Conservation (phyloP, 371 early-diverging fungal genomes). For the Lichtheimia ramosa region DNA sequence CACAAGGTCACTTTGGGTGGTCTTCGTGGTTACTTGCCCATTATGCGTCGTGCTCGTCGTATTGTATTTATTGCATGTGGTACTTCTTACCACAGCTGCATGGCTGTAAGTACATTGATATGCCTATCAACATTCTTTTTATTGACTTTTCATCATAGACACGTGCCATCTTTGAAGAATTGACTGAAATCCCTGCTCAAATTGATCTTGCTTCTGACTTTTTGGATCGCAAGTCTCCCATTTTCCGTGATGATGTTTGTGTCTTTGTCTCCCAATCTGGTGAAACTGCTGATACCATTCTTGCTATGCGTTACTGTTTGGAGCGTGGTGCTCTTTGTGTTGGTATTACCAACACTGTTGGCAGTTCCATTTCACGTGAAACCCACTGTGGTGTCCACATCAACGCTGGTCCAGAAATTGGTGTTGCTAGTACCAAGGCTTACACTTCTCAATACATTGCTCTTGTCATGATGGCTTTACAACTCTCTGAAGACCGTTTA, state of each 20-base stretch:
- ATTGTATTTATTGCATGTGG: slow-evolving; percentile 98
- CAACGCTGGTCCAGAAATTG: slow-evolving; percentile 99
- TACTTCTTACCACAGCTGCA: slow-evolving; percentile 92
- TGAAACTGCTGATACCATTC: slow-evolving; percentile 98
- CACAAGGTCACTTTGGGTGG: slow-evolving; percentile 85
- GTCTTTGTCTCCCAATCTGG: slow-evolving; percentile 99
- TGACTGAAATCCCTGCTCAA: slow-evolving; percentile 92
- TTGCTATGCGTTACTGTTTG: slow-evolving; percentile 95
- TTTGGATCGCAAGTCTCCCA: slow-evolving; percentile 91
- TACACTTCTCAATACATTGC: slow-evolving; percentile 98
- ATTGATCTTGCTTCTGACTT: slow-evolving; percentile 96
- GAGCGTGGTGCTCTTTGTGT: slow-evolving; percentile 97
- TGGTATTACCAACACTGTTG: slow-evolving; percentile 98
- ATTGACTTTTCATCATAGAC: slow-evolving; percentile 48
- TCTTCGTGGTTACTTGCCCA: slow-evolving; percentile 84
- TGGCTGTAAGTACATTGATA: slow-evolving; percentile 62
- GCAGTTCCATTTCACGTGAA: slow-evolving; percentile 94
- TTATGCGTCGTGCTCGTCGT: slow-evolving; percentile 92
- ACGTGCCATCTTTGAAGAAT: slow-evolving; percentile 95
- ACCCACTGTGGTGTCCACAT: slow-evolving; percentile 99
- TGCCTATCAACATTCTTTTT: not conserved
- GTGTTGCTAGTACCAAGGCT: slow-evolving; percentile 99
- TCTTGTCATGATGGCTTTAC: slow-evolving; percentile 96
- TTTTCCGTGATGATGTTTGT: slow-evolving; percentile 97
- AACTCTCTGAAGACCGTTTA: slow-evolving; percentile 88